Conservation (phyloP, 768 basidiomycete species). For the Trametes meyenii region DNA sequence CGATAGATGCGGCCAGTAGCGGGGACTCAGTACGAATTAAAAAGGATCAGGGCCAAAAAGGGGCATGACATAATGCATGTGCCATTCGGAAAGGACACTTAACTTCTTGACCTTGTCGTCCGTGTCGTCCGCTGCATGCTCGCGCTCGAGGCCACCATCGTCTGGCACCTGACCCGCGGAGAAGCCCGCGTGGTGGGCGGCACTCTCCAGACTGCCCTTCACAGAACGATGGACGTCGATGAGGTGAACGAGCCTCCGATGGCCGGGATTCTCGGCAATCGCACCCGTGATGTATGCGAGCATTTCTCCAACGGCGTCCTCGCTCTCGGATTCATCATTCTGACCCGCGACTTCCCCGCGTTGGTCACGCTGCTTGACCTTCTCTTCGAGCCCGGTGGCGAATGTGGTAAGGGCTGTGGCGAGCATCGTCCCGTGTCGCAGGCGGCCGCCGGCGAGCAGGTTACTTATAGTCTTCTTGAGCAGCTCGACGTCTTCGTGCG, state of each 20-base stretch:
- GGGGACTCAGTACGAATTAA: neutral
- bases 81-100: neutral
- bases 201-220: conserved; percentile 14
- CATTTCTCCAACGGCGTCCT: neutral
- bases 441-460: conserved; percentile 21
- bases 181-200: neutral
- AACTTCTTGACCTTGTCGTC: conserved; percentile 4
- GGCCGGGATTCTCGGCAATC: conserved; percentile 7
- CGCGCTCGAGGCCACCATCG: conserved; percentile 3
- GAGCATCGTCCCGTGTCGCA: conserved; percentile 28
- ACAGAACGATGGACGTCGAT: conserved; percentile 30
- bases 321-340: neutral
- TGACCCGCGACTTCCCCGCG: neutral
- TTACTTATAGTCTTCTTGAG: conserved; percentile 18
- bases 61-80: neutral
- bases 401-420: conserved; percentile 24
- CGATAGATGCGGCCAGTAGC: neutral
- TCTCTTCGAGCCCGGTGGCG: conserved; percentile 21
- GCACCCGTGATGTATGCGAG: conserved; percentile 20
- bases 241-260: conserved; percentile 26
- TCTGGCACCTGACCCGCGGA: neutral
- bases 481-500: conserved; percentile 17
- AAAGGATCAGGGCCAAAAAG: neutral
- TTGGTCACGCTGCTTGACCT: conserved; percentile 7
- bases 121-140: neutral